Evolutionary conservation across 2,329 filamentous ascomycete species (phyloP).

Genomic region (Calonectria multiphialidica): DNA sequence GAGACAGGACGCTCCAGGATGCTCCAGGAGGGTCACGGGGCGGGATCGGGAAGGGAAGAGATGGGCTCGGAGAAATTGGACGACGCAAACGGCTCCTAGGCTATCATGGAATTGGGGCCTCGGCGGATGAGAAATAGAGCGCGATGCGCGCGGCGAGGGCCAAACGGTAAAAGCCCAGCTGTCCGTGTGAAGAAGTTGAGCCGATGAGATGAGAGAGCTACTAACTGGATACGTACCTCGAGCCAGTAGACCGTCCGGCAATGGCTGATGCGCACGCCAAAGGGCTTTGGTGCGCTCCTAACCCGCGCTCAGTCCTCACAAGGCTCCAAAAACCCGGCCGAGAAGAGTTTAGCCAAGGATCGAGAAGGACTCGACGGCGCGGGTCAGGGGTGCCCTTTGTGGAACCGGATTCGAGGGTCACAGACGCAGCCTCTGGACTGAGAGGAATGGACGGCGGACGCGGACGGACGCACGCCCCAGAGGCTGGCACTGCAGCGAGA

Average conservation of each 20-base stretch:
- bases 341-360: conserved; percentile 24
- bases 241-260: not conserved
- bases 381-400: conserved; percentile 15
- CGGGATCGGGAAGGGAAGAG: not conserved
- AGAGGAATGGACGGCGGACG: not conserved
- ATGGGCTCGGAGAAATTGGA: conserved; percentile 6
- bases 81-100: conserved; percentile 6
- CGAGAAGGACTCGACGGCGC: conserved; percentile 18
- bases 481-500: not conserved
- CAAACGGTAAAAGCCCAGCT: conserved; percentile 2
- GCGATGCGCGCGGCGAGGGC: not conserved
- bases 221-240: conserved; percentile 20
- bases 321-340: conserved; percentile 1
- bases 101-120: conserved; percentile 1
- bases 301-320: conserved; percentile 15
- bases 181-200: not conserved
- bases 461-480: conserved; percentile 1
- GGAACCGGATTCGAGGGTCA: conserved; percentile 14
- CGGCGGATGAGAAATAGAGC: not conserved
- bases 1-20: not conserved
- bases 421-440: not conserved
- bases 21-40: not conserved
- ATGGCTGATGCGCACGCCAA: conserved; percentile 21
- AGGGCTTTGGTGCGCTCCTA: conserved; percentile 13
- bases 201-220: conserved; percentile 11